phyloP scores from a whole-genome alignment of 1,284 basidiomycete species.

The Puccinia coronata region DNA sequence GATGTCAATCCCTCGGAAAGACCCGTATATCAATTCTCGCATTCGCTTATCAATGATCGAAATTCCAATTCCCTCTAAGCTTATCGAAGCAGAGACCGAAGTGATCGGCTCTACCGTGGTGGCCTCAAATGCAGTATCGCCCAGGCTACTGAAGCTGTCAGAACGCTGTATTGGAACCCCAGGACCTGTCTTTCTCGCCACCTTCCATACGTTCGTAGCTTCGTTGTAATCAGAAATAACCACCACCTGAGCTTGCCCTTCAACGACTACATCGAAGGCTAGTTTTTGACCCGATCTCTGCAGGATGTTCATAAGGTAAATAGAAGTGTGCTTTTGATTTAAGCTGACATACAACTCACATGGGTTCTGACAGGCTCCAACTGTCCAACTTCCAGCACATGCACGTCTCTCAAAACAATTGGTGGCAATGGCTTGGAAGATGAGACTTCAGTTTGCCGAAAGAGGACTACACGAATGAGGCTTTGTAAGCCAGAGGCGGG shows the following conservation, averaged over 20 bases:
- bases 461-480: constrained; percentile 40
- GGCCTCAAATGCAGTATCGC: constrained; percentile 80
- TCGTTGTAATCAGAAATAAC: constrained; percentile 84
- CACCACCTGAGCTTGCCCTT: constrained; percentile 81
- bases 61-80: constrained; percentile 87
- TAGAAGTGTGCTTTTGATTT: not conserved
- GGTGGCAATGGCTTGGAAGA: constrained; percentile 48
- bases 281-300: constrained; percentile 62
- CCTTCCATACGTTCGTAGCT: constrained; percentile 82
- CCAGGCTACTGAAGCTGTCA: constrained; percentile 70
- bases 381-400: constrained; percentile 95
- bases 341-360: constrained; percentile 41
- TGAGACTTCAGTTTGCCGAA: constrained; percentile 61
- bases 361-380: constrained; percentile 83
- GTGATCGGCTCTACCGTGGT: constrained; percentile 72
- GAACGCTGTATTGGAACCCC: constrained; percentile 64
- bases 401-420: constrained; percentile 66
- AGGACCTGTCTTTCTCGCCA: constrained; percentile 64
- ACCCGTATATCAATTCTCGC: constrained; percentile 86
- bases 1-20: constrained; percentile 76
- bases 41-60: constrained; percentile 87
- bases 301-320: not conserved
- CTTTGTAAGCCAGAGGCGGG: constrained; percentile 47
- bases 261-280: constrained; percentile 92
- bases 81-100: constrained; percentile 70